A percentile compares a stretch with the other conserved stretches of the same genome.
These are phyloP conservation scores for Globisporangium canariense DNA, from an alignment of 352 stramenopile genomes.

Conservation along the genomic window DNA sequence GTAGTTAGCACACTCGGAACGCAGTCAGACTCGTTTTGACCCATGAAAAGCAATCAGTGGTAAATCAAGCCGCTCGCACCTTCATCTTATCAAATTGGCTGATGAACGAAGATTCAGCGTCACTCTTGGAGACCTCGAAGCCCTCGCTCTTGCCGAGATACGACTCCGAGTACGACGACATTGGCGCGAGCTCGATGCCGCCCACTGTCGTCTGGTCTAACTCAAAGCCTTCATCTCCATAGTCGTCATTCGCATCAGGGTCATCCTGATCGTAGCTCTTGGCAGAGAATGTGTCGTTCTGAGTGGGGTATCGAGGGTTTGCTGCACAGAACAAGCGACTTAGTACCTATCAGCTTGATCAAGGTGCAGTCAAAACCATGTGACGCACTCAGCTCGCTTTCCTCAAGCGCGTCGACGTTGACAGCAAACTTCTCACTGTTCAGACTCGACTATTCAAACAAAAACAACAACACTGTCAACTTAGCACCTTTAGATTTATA, in stretches of 20 bases:
- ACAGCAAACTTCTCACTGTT: constrained; percentile 77
- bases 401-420: constrained; percentile 52
- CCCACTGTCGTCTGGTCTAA: constrained; percentile 48
- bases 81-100: constrained; percentile 43
- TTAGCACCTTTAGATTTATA: not conserved
- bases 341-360: constrained; percentile 3
- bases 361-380: not conserved
- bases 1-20: not conserved
- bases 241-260: constrained; percentile 31
- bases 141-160: not conserved
- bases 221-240: constrained; percentile 62
- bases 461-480: not conserved
- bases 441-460: constrained; percentile 44
- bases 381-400: constrained; percentile 36
- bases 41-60: not conserved
- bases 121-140: constrained; percentile 10
- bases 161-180: constrained; percentile 4
- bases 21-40: not conserved
- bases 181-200: constrained; percentile 3
- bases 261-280: constrained; percentile 13
- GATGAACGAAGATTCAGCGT: constrained; percentile 17
- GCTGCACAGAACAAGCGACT: not conserved
- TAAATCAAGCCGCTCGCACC: constrained; percentile 12
- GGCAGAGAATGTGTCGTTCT: constrained; percentile 4
- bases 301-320: constrained; percentile 16